phyloP scores from a whole-genome alignment of 805 yeast species.

The Starmera caribaea region DNA sequence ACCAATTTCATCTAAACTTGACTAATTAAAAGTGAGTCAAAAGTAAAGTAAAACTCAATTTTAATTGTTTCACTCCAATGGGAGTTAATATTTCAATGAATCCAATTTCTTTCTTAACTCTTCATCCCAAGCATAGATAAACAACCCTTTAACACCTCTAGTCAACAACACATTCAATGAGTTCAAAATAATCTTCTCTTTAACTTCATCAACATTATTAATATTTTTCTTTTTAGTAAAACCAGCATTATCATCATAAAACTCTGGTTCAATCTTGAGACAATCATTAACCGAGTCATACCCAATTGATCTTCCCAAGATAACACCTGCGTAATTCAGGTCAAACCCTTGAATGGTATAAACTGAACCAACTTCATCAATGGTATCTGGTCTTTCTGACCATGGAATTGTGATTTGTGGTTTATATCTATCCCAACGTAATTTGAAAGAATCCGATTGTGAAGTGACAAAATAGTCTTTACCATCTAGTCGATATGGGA shows the following conservation, averaged over 20 bases:
- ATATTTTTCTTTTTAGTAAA: slow-evolving; percentile 33
- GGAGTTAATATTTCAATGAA: no score
- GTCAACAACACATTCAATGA: slow-evolving; percentile 36
- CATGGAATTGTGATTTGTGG: slow-evolving; percentile 32
- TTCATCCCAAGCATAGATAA: slow-evolving; percentile 32
- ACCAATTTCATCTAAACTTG: no score
- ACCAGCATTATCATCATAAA: slow-evolving; percentile 37
- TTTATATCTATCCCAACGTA: slow-evolving; percentile 37
- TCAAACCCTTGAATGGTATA: slow-evolving; percentile 41
- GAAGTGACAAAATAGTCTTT: slow-evolving; percentile 35
- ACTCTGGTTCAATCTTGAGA: slow-evolving; percentile 24
- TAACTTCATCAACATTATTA: slow-evolving; percentile 24
- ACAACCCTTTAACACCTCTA: slow-evolving; percentile 35
- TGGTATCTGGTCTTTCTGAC: slow-evolving; percentile 35
- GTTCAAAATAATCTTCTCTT: slow-evolving; percentile 31
- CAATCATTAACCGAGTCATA: slow-evolving; percentile 27
- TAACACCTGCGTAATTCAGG: slow-evolving; percentile 36
- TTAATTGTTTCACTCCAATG: no score
- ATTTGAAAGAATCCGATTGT: slow-evolving; percentile 28
- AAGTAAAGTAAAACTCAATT: no score
- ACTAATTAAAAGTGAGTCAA: no score
- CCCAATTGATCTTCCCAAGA: slow-evolving; percentile 32
- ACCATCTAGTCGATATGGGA: slow-evolving; percentile 35
- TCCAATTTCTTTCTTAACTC: slow-evolving; percentile 25
- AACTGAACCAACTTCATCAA: slow-evolving; percentile 38